Conservation (phyloP, 2,329 filamentous ascomycete species). For the Alternaria solani region DNA sequence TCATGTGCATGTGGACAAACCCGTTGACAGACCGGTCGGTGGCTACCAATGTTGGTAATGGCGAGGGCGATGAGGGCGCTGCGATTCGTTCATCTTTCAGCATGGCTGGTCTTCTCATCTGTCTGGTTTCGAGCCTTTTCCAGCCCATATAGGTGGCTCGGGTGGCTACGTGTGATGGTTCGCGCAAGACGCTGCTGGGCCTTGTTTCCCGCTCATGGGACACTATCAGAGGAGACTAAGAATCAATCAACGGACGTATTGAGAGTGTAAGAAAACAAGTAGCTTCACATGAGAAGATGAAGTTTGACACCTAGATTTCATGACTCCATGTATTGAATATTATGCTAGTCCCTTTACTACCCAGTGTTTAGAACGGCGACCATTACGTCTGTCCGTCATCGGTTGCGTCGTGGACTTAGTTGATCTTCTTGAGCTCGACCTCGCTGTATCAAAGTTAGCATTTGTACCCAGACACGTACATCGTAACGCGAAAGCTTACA, state of each 20-base stretch:
- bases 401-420: conserved; percentile 22
- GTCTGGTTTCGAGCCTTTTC: neutral
- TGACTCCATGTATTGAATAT: neutral
- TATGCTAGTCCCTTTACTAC: neutral
- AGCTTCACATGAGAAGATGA: neutral
- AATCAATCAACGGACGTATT: neutral
- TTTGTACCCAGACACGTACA: neutral
- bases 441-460: conserved; percentile 29
- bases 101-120: neutral
- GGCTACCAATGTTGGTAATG: neutral
- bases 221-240: neutral
- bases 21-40: neutral
- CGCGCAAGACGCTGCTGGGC: too few species aligned
- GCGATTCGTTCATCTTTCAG: neutral
- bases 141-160: neutral
- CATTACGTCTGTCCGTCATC: neutral
- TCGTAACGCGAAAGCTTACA: conserved; percentile 66
- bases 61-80: neutral
- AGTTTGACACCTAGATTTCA: neutral
- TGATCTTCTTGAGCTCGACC: conserved; percentile 48
- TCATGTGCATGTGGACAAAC: neutral
- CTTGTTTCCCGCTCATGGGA: neutral
- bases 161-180: neutral
- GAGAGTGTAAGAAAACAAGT: neutral
- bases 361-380: neutral